These are phyloP conservation scores for Escovopsis sp. DNA, from an alignment of 2,329 filamentous ascomycete genomes.

Conservation along the genomic window DNA sequence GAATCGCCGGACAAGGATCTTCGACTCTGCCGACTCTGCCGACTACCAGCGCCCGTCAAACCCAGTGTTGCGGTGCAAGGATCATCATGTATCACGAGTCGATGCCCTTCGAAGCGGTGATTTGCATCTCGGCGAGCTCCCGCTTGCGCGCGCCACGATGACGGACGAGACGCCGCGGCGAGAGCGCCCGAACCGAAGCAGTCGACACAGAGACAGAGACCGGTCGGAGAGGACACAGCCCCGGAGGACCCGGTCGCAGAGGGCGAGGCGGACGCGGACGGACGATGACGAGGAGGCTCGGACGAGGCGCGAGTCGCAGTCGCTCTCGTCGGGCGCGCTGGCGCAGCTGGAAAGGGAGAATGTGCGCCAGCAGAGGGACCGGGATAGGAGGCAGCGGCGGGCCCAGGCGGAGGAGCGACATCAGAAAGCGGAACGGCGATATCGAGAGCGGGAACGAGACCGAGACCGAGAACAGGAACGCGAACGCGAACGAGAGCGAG, in stretches of 20 bases:
- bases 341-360: constrained; percentile 52
- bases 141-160: constrained; percentile 14
- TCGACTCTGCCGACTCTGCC: background rate
- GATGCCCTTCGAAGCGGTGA: background rate
- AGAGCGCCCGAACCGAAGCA: constrained; percentile 15
- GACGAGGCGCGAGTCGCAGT: constrained; percentile 9
- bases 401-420: constrained; percentile 3
- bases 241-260: constrained; percentile 20
- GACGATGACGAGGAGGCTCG: constrained; percentile 19
- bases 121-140: constrained; percentile 13
- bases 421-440: constrained; percentile 1
- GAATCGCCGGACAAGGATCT: constrained; percentile 1
- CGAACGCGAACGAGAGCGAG: constrained; percentile 9
- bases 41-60: too few relatives aligned
- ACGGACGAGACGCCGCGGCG: constrained; percentile 21
- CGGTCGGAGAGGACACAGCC: constrained; percentile 18
- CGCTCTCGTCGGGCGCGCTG: constrained; percentile 40
- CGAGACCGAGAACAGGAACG: constrained; percentile 9
- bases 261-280: constrained; percentile 16
- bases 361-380: constrained; percentile 28
- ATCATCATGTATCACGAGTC: background rate
- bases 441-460: constrained; percentile 2
- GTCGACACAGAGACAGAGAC: constrained; percentile 12
- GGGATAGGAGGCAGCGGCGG: constrained; percentile 10
- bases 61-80: too few relatives aligned